A percentile compares a stretch with the other conserved stretches of the same genome.
Conservation (phyloP, 2,329 filamentous ascomycete genomes). For the Parafenestella ontariensis region DNA sequence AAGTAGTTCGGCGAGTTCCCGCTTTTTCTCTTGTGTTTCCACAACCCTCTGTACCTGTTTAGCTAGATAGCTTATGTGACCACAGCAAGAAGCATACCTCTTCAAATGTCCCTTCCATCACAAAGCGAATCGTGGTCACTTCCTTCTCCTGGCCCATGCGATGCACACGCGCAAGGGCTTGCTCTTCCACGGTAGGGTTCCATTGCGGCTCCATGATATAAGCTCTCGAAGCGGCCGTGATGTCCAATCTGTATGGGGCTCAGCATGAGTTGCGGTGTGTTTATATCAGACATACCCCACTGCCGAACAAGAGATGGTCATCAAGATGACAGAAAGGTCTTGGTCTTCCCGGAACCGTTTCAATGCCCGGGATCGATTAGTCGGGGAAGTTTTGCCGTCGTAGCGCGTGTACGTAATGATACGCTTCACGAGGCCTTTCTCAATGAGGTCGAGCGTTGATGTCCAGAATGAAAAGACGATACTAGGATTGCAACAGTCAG, state of each 20-base stretch:
- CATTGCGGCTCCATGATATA: conserved; percentile 61
- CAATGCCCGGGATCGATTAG: conserved; percentile 52
- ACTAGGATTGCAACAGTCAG: conserved; percentile 34
- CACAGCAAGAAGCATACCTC: conserved; percentile 27
- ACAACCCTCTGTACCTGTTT: conserved; percentile 5
- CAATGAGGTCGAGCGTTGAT: conserved; percentile 56
- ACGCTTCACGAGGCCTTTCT: conserved; percentile 48
- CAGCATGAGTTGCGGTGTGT: not conserved
- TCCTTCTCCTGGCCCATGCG: conserved; percentile 23
- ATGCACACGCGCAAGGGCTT: conserved; percentile 47
- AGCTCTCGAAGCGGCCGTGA: conserved; percentile 56
- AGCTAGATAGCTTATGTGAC: not conserved
- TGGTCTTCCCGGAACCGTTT: conserved; percentile 52
- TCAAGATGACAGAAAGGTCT: conserved; percentile 49
- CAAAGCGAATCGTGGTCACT: conserved; percentile 49
- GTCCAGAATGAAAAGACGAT: conserved; percentile 62
- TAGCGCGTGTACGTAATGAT: conserved; percentile 28
- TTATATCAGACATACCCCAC: conserved; percentile 52
- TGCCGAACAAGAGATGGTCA: conserved; percentile 60
- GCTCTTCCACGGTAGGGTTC: conserved; percentile 54
- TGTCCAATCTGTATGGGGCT: conserved; percentile 49
- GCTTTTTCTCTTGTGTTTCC: conserved; percentile 11
- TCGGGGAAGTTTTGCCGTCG: conserved; percentile 57
- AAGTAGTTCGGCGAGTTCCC: conserved; percentile 4
- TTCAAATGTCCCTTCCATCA: conserved; percentile 49